A percentile compares a stretch with the other conserved stretches of the same genome.
Evolutionary conservation across 2,329 filamentous ascomycete genomes (phyloP).

Genomic region (Cercospora sp.): DNA sequence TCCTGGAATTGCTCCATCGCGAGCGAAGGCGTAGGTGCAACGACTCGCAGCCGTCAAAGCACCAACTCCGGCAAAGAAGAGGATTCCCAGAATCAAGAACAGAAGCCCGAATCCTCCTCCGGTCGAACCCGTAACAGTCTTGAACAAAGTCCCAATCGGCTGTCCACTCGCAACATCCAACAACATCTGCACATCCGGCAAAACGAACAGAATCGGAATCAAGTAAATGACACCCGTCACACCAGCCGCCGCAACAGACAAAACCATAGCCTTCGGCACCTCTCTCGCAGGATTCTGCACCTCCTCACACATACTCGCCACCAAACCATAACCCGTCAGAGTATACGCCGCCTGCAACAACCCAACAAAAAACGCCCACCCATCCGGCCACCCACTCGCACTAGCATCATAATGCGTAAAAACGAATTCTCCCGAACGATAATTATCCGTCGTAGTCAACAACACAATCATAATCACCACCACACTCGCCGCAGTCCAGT

Average conservation of each 20-base stretch:
- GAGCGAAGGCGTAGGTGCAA: slow-evolving; percentile 71
- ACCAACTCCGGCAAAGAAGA: slow-evolving; percentile 74
- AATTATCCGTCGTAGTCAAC: slow-evolving; percentile 60
- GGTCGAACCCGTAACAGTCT: slow-evolving; percentile 69
- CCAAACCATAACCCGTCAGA: slow-evolving; percentile 68
- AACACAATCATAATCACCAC: slow-evolving; percentile 67
- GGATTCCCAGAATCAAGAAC: slow-evolving; percentile 73
- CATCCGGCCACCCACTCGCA: slow-evolving; percentile 63
- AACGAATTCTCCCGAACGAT: slow-evolving; percentile 62
- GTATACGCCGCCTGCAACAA: slow-evolving; percentile 65
- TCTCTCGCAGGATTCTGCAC: slow-evolving; percentile 67
- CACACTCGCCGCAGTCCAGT: slow-evolving; percentile 67
- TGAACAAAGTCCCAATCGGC: slow-evolving; percentile 74
- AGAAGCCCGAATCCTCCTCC: slow-evolving; percentile 73
- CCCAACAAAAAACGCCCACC: slow-evolving; percentile 73
- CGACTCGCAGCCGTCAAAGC: slow-evolving; percentile 71
- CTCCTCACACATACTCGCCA: slow-evolving; percentile 71
- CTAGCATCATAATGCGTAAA: slow-evolving; percentile 69
- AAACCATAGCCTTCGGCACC: slow-evolving; percentile 69
- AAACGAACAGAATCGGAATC: slow-evolving; percentile 72
- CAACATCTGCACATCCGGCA: slow-evolving; percentile 65
- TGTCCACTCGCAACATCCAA: slow-evolving; percentile 69
- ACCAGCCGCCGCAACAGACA: slow-evolving; percentile 66
- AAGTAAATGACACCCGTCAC: slow-evolving; percentile 67
- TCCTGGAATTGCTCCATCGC: slow-evolving; percentile 65